phyloP scores from a whole-genome alignment of 805 yeast genomes.

The Starmerella ratchasimensis region DNA sequence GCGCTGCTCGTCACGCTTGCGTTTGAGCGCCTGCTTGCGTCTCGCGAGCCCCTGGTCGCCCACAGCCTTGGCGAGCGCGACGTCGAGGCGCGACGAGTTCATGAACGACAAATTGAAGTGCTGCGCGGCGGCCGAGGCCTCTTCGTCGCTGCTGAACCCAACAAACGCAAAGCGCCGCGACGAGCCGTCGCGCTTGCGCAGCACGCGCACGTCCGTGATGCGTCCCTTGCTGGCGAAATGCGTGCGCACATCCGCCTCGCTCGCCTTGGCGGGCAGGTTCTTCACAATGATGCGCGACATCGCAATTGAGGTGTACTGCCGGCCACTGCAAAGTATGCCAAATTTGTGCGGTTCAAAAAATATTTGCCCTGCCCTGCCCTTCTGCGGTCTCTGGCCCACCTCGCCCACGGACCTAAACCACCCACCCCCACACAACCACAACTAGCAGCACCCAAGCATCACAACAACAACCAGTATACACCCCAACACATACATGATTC shows the following conservation, averaged over 20 bases:
- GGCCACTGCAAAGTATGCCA: neutral
- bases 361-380: no score
- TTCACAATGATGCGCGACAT: constrained; percentile 79
- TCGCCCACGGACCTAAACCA: no score
- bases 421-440: no score
- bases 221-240: constrained; percentile 48
- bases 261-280: constrained; percentile 66
- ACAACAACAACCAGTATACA: no score
- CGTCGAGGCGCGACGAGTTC: constrained; percentile 69
- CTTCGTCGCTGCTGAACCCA: constrained; percentile 61
- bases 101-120: constrained; percentile 68
- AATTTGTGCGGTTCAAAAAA: neutral
- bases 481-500: no score
- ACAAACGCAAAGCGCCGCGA: constrained; percentile 88
- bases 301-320: neutral
- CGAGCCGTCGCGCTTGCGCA: constrained; percentile 69
- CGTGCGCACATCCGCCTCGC: constrained; percentile 55
- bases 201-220: constrained; percentile 78
- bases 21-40: constrained; percentile 32
- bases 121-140: constrained; percentile 64
- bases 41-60: constrained; percentile 56
- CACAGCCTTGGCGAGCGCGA: constrained; percentile 70
- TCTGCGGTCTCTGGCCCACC: no score
- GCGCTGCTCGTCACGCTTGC: constrained; percentile 26
- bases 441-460: no score